Conservation (phyloP, 805 yeast species). For the Kuraishia piskuri region DNA sequence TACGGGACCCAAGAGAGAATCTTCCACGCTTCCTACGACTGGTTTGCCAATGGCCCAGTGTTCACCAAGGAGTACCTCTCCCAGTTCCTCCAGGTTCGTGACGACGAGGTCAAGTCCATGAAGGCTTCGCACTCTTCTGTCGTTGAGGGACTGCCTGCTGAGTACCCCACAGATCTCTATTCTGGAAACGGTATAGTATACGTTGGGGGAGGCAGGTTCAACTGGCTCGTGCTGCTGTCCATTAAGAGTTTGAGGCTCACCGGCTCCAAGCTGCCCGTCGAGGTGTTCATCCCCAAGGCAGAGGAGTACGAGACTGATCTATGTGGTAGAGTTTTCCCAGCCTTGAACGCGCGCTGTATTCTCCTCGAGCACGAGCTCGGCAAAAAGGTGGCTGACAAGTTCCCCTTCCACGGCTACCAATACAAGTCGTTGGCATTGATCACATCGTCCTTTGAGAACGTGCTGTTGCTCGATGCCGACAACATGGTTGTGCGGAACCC, state of each 20-base stretch:
- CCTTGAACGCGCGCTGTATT: conserved; percentile 56
- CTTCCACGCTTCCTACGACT: conserved; percentile 46
- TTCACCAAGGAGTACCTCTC: conserved; percentile 3
- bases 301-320: conserved; percentile 64
- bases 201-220: conserved; percentile 74
- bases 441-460: conserved; percentile 60
- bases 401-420: conserved; percentile 48
- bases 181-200: conserved; percentile 52
- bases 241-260: conserved; percentile 51
- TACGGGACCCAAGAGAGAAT: conserved; percentile 39
- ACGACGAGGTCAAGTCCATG: conserved; percentile 26
- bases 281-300: conserved; percentile 65
- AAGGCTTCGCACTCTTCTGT: conserved; percentile 38
- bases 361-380: conserved; percentile 33
- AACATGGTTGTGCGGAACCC: conserved; percentile 60
- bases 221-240: conserved; percentile 59
- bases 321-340: conserved; percentile 54
- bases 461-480: conserved; percentile 64
- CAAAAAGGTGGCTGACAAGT: conserved; percentile 26
- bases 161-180: conserved; percentile 30
- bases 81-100: conserved; percentile 15
- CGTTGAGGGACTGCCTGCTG: conserved; percentile 37
- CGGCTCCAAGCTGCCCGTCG: conserved; percentile 68
- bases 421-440: conserved; percentile 58
- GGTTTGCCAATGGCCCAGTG: conserved; percentile 9